phyloP scores from a whole-genome alignment of 2,329 filamentous ascomycete species.

The Colletotrichum trifolii region DNA sequence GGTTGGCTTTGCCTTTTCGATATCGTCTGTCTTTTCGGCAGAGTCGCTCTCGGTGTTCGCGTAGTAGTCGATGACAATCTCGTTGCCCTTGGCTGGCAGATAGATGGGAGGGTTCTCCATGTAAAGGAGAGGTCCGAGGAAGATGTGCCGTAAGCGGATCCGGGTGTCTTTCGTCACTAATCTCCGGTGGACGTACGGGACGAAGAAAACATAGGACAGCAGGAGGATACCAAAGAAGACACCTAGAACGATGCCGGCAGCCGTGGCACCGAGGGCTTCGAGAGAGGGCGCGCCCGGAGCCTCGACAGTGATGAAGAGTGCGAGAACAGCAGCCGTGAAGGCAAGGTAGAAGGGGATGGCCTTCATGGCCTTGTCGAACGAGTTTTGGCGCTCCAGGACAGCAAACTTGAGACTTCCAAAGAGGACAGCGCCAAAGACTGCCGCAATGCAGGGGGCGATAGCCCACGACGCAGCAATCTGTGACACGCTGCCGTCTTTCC shows the following conservation, averaged over 20 bases:
- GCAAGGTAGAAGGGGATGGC: conserved; percentile 42
- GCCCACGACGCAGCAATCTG: conserved; percentile 40
- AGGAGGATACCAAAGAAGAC: conserved; percentile 46
- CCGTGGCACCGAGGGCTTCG: conserved; percentile 48
- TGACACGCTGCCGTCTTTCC: conserved; percentile 38
- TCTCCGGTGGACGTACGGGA: conserved; percentile 49
- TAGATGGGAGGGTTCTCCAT: conserved; percentile 41
- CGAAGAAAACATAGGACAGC: conserved; percentile 48
- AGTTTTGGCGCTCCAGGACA: conserved; percentile 34
- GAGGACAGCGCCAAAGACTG: conserved; percentile 35
- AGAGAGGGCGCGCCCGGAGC: conserved; percentile 39
- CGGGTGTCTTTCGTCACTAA: conserved; percentile 47
- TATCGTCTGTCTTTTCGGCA: too few relatives aligned
- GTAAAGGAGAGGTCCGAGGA: conserved; percentile 50
- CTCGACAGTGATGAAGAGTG: conserved; percentile 40
- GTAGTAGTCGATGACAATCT: conserved; percentile 44
- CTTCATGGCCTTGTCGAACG: conserved; percentile 37
- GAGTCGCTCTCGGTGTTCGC: conserved; percentile 9
- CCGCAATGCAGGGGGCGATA: conserved; percentile 38
- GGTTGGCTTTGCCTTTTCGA: too few relatives aligned
- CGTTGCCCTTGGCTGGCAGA: conserved; percentile 40
- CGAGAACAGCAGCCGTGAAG: conserved; percentile 39
- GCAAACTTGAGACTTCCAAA: conserved; percentile 37
- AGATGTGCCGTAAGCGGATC: conserved; percentile 46
- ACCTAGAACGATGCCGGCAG: conserved; percentile 42